Conservation (phyloP, 495 filamentous ascomycete species). For the Podospora pseudocomata region DNA sequence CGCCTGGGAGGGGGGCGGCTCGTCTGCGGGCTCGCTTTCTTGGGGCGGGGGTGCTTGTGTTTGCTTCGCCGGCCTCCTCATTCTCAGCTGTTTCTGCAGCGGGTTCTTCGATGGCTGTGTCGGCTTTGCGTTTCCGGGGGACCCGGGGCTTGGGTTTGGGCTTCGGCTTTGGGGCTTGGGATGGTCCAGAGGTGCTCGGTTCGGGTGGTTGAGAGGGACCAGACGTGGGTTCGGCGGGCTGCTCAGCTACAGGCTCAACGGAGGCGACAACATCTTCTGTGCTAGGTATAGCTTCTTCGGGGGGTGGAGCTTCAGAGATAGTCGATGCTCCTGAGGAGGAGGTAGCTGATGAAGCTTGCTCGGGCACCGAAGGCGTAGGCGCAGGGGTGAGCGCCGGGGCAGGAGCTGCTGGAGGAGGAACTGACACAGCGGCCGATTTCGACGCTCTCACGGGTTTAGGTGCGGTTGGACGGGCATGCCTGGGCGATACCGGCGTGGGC, state of each 20-base stretch:
- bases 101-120: conserved; percentile 1
- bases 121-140: conserved; percentile 21
- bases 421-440: background rate
- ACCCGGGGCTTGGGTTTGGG: conserved; percentile 3
- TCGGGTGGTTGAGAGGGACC: conserved; percentile 4
- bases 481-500: background rate
- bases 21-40: conserved; percentile 11
- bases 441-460: background rate
- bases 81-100: background rate
- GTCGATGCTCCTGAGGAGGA: background rate
- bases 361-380: background rate
- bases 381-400: background rate
- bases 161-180: conserved; percentile 13
- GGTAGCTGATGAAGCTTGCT: background rate
- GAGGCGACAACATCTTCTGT: conserved; percentile 1
- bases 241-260: background rate
- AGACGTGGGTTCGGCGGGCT: conserved; percentile 1
- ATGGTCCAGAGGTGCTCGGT: background rate
- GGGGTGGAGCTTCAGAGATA: background rate
- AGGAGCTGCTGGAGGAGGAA: background rate
- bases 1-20: conserved; percentile 12
- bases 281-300: background rate
- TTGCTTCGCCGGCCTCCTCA: conserved; percentile 1
- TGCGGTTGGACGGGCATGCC: background rate
- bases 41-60: background rate